Evolutionary conservation across 2,329 filamentous ascomycete species (phyloP).

Genomic region (Aureobasidium uvarum): DNA sequence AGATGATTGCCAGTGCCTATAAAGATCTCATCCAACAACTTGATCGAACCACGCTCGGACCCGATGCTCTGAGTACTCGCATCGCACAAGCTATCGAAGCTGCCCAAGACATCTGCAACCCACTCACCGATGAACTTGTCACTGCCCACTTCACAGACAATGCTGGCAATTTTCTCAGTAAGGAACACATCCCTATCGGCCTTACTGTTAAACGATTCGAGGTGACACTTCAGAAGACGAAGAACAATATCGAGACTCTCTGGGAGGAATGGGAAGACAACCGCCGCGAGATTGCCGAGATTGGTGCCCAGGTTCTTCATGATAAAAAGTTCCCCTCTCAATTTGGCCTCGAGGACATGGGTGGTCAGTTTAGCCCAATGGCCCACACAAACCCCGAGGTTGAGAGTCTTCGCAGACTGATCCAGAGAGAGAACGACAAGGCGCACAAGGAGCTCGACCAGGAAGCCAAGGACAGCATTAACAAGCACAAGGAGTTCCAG

Average conservation of each 20-base stretch:
- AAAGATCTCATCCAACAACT: slow-evolving; percentile 30
- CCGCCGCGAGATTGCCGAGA: slow-evolving; percentile 17
- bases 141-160: slow-evolving; percentile 23
- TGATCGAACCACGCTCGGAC: slow-evolving; percentile 28
- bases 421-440: slow-evolving; percentile 7
- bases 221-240: neutral
- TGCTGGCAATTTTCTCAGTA: slow-evolving; percentile 25
- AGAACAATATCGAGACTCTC: neutral
- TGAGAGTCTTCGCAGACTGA: slow-evolving; percentile 1
- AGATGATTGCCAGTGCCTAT: slow-evolving; percentile 25
- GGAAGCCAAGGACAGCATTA: neutral
- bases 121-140: slow-evolving; percentile 32
- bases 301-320: slow-evolving; percentile 16
- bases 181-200: slow-evolving; percentile 18
- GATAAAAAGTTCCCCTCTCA: slow-evolving; percentile 16
- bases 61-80: slow-evolving; percentile 29
- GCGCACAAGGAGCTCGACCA: slow-evolving; percentile 10
- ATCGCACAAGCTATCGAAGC: slow-evolving; percentile 28
- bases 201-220: slow-evolving; percentile 28
- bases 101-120: slow-evolving; percentile 26
- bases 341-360: slow-evolving; percentile 13
- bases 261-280: slow-evolving; percentile 20
- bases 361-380: neutral
- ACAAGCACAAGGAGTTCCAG: slow-evolving; percentile 3
- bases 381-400: neutral